Evolutionary conservation across 1,139 yeast genomes (phyloP).

Genomic region (Yamadazyma sp.): DNA sequence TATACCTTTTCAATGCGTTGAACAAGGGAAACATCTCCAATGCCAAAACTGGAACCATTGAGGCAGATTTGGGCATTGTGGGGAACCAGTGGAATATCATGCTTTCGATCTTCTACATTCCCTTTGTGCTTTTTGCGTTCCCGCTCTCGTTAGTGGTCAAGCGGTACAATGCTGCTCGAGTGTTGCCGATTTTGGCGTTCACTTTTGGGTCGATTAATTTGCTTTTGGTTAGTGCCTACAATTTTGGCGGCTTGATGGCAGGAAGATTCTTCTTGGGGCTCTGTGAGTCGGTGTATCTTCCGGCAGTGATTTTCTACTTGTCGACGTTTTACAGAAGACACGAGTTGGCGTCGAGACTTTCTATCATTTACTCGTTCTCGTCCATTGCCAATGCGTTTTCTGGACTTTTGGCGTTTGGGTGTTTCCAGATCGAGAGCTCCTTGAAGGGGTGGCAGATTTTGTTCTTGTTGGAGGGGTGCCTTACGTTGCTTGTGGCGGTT

Average conservation of each 20-base stretch:
- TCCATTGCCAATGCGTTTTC: conserved; percentile 27
- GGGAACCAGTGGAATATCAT: conserved; percentile 31
- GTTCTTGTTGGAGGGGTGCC: conserved; percentile 61
- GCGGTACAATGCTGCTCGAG: conserved; percentile 23
- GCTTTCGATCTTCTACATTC: conserved; percentile 29
- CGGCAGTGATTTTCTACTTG: conserved; percentile 29
- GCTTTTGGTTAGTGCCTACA: conserved; percentile 25
- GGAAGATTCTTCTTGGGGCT: conserved; percentile 30
- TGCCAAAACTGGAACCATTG: conserved; percentile 28
- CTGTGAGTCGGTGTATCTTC: conserved; percentile 30
- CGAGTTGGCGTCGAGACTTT: conserved; percentile 27
- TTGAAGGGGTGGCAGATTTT: conserved; percentile 63
- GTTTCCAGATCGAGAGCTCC: conserved; percentile 20
- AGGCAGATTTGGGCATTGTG: conserved; percentile 25
- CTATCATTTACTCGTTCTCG: conserved; percentile 27
- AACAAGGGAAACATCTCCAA: conserved; percentile 30
- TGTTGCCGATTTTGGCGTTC: conserved; percentile 33
- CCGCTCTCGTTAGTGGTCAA: conserved; percentile 35
- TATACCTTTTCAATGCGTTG: conserved; percentile 30
- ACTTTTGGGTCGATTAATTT: conserved; percentile 27
- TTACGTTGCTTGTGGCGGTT: conserved; percentile 56
- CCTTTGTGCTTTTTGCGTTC: conserved; percentile 33
- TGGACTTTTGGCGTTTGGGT: conserved; percentile 31
- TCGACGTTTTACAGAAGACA: conserved; percentile 28
- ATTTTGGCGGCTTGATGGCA: conserved; percentile 23